Conservation (phyloP, 1,139 yeast species). For the Yamadazyma dendronema region DNA sequence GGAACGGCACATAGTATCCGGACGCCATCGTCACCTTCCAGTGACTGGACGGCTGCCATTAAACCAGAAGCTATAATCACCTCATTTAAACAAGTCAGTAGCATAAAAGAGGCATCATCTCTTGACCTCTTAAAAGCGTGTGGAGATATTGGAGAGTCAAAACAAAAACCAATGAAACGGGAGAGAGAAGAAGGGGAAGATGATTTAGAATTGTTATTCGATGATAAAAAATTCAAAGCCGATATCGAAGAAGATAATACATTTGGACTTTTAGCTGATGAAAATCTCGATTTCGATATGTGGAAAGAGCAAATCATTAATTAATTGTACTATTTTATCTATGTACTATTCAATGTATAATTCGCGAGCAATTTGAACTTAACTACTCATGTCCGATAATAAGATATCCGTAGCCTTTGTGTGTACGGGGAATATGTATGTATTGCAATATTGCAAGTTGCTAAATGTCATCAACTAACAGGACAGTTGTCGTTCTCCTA, state of each 20-base stretch:
- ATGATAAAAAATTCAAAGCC: conserved; percentile 33
- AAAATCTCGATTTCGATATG: conserved; percentile 37
- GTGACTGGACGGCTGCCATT: conserved; percentile 47
- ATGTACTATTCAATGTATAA: not conserved
- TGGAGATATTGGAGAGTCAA: conserved; percentile 13
- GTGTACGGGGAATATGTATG: conserved; percentile 87
- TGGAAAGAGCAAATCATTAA: conserved; percentile 29
- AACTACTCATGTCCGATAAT: not conserved
- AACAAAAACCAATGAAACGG: conserved; percentile 19
- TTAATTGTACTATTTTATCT: not conserved
- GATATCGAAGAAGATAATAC: conserved; percentile 18
- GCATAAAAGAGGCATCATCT: conserved; percentile 30
- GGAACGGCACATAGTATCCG: conserved; percentile 8
- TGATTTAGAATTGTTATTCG: conserved; percentile 32
- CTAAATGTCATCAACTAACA: conserved; percentile 8
- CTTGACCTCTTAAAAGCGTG: conserved; percentile 33
- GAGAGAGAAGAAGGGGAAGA: conserved; percentile 27
- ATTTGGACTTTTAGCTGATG: conserved; percentile 25
- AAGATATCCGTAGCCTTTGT: conserved; percentile 75
- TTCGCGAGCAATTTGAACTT: not conserved
- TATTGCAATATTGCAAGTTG: conserved; percentile 11
- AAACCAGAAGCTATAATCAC: conserved; percentile 45
- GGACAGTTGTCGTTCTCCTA: conserved; percentile 84
- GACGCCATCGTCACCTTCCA: conserved; percentile 37
- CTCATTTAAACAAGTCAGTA: conserved; percentile 46